These are phyloP conservation scores for Ophiosphaerella narmari DNA, from an alignment of 2,329 filamentous ascomycete genomes.

Conservation along the genomic window DNA sequence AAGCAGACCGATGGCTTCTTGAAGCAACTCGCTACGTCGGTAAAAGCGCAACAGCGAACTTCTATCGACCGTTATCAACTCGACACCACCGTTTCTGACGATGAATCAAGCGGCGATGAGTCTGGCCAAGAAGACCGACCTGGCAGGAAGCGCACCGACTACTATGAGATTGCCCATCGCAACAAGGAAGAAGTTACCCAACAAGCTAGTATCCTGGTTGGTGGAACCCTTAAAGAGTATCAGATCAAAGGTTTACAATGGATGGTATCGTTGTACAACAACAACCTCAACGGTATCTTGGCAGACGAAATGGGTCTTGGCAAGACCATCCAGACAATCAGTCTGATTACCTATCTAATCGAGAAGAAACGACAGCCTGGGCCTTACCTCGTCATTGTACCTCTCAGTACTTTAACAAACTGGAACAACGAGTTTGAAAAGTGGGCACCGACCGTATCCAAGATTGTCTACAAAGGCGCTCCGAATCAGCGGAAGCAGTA, in stretches of 20 bases:
- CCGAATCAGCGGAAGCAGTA: slow-evolving; percentile 86
- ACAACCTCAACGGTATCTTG: slow-evolving; percentile 98
- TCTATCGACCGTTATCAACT: slow-evolving; percentile 79
- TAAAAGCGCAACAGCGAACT: slow-evolving; percentile 89
- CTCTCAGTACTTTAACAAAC: slow-evolving; percentile 94
- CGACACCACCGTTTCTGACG: slow-evolving; percentile 55
- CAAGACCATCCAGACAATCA: slow-evolving; percentile 99
- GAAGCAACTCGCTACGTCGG: slow-evolving; percentile 90
- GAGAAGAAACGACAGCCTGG: slow-evolving; percentile 91
- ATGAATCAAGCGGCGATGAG: slow-evolving; percentile 65
- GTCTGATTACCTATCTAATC: slow-evolving; percentile 94
- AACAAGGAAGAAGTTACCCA: slow-evolving; percentile 87
- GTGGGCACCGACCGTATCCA: slow-evolving; percentile 86
- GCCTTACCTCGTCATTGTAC: slow-evolving; percentile 95
- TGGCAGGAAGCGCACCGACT: slow-evolving; percentile 82
- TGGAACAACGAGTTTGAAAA: slow-evolving; percentile 99
- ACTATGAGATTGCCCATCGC: slow-evolving; percentile 97
- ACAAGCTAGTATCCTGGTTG: slow-evolving; percentile 85
- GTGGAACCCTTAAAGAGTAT: slow-evolving; percentile 94
- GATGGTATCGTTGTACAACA: slow-evolving; percentile 99
- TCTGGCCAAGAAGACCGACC: slow-evolving; percentile 69
- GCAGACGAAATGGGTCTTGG: slow-evolving; percentile 99
- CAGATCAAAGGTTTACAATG: slow-evolving; percentile 98
- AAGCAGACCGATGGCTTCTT: slow-evolving; percentile 98
- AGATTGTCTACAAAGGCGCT: slow-evolving; percentile 96